Conservation (phyloP, 2,329 filamentous ascomycete species). For the Aureobasidium sp. region DNA sequence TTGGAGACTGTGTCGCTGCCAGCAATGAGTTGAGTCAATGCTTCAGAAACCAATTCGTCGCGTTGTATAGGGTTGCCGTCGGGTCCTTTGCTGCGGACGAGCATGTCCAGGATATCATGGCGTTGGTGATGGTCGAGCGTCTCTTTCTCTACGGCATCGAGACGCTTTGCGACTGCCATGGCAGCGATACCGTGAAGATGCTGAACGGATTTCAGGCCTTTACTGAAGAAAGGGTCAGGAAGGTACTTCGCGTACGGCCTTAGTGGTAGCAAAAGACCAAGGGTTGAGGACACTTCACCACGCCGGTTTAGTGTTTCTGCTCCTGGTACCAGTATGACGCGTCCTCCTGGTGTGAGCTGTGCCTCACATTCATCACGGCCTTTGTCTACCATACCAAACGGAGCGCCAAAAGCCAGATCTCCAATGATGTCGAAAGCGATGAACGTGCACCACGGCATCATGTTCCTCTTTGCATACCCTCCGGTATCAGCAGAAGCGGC, state of each 20-base stretch:
- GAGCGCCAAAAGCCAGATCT: constrained; percentile 24
- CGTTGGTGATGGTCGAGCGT: constrained; percentile 16
- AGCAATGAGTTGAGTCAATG: constrained; percentile 31
- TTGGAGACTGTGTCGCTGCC: constrained; percentile 32
- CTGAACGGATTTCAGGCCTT: constrained; percentile 22
- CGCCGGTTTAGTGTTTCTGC: constrained; percentile 23
- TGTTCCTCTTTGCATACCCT: constrained; percentile 20
- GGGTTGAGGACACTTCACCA: constrained; percentile 23
- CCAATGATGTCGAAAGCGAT: constrained; percentile 25
- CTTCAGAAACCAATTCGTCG: constrained; percentile 28
- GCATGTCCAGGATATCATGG: constrained; percentile 29
- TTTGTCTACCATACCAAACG: constrained; percentile 25
- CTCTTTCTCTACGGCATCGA: constrained; percentile 17
- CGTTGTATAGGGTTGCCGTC: constrained; percentile 27
- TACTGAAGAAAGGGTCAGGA: constrained; percentile 24
- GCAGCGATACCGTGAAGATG: constrained; percentile 24
- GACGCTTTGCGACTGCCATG: constrained; percentile 28
- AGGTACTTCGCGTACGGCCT: constrained; percentile 22
- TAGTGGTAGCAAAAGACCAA: background rate
- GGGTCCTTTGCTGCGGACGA: constrained; percentile 27
- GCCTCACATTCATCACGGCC: constrained; percentile 23
- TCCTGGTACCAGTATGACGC: constrained; percentile 20
- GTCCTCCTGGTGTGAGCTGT: constrained; percentile 20
- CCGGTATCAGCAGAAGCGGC: constrained; percentile 13
- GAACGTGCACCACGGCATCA: constrained; percentile 25